Evolutionary conservation across 2,329 filamentous ascomycete species (phyloP).

Genomic region (Leptographium radiaticola): DNA sequence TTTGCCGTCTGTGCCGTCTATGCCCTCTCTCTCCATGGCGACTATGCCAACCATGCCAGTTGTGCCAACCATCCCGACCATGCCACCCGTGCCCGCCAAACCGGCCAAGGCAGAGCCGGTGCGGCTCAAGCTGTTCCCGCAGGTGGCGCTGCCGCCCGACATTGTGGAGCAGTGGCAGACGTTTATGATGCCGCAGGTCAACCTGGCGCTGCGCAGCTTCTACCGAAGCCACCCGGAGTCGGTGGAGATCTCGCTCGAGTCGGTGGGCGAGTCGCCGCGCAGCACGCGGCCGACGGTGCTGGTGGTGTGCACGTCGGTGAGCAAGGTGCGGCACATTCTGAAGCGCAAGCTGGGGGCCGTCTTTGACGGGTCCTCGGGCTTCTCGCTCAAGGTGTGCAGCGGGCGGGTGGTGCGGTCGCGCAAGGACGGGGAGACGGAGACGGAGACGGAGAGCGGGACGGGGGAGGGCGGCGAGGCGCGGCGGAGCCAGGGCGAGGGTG

Average conservation of each 20-base stretch:
- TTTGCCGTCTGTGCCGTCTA: too few species aligned
- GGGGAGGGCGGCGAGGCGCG: background rate
- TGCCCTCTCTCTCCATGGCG: too few species aligned
- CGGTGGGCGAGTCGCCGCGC: conserved; percentile 54
- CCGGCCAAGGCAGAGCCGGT: conserved; percentile 11
- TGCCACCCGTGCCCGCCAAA: background rate
- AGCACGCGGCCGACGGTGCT: conserved; percentile 60
- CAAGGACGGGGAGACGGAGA: background rate
- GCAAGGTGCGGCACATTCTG: conserved; percentile 58
- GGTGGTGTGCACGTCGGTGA: conserved; percentile 63
- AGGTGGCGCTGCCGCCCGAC: conserved; percentile 43
- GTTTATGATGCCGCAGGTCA: conserved; percentile 58
- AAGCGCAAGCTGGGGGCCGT: conserved; percentile 52
- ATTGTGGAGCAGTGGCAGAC: conserved; percentile 60
- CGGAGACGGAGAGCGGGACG: too few species aligned
- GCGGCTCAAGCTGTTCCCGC: conserved; percentile 46
- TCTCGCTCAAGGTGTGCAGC: conserved; percentile 16
- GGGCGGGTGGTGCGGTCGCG: conserved; percentile 12
- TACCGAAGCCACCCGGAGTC: conserved; percentile 64
- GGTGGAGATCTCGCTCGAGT: conserved; percentile 64
- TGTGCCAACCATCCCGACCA: too few species aligned
- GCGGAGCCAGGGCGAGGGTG: background rate
- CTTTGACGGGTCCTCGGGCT: conserved; percentile 40
- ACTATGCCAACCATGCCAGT: too few species aligned
- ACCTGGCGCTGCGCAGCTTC: conserved; percentile 55